Evolutionary conservation across 352 stramenopile genomes (phyloP).

Genomic region (Globisporangium acanthophoron): DNA sequence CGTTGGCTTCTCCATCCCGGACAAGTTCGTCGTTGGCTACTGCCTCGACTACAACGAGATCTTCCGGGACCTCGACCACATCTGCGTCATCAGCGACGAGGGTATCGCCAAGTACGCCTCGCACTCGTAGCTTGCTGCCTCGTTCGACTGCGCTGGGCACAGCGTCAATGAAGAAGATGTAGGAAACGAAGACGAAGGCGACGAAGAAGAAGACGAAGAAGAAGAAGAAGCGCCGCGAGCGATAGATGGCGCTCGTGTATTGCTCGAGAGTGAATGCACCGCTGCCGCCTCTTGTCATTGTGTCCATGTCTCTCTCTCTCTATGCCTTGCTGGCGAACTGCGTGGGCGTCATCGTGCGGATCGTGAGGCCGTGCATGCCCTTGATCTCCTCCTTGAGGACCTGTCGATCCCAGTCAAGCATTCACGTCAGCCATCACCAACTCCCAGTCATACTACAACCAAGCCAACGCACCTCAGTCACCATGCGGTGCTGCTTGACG

Average conservation of each 20-base stretch:
- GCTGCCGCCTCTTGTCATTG: background rate
- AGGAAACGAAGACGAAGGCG: no score
- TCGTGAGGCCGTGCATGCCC: slow-evolving; percentile 81
- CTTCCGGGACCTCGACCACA: slow-evolving; percentile 94
- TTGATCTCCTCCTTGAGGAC: slow-evolving; percentile 84
- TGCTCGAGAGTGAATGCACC: background rate
- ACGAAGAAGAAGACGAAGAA: no score
- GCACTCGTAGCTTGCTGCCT: slow-evolving; percentile 24
- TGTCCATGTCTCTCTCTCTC: slow-evolving; percentile 6
- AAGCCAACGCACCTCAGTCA: slow-evolving; percentile 62
- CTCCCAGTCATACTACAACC: background rate
- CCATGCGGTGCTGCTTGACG: slow-evolving; percentile 85
- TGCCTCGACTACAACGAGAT: slow-evolving; percentile 97
- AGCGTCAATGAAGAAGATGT: background rate
- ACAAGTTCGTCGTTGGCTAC: slow-evolving; percentile 95
- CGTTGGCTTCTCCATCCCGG: slow-evolving; percentile 94
- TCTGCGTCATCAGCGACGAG: slow-evolving; percentile 92
- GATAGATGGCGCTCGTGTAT: no score
- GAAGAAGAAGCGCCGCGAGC: no score
- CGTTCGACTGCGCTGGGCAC: background rate
- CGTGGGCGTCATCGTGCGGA: slow-evolving; percentile 73
- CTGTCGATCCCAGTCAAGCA: slow-evolving; percentile 2
- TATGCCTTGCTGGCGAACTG: slow-evolving; percentile 63
- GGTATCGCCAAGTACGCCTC: slow-evolving; percentile 87
- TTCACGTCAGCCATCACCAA: background rate